Evolutionary conservation across 495 filamentous ascomycete genomes (phyloP), one percentile per base, ranked within the genome.

Genomic region (Neurospora sp.): DNA sequence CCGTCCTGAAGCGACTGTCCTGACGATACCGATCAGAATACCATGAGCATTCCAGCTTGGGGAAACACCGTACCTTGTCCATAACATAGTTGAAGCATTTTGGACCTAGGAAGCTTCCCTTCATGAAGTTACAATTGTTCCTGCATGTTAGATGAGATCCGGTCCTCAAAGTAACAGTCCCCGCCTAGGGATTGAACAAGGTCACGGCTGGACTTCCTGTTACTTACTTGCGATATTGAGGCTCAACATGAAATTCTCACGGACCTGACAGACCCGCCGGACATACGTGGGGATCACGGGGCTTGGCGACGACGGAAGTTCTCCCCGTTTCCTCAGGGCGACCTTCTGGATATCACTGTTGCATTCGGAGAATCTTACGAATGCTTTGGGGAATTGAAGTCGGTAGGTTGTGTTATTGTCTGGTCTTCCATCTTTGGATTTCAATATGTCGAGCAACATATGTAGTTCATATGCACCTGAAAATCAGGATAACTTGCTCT

Each of bases 51-150:
- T 35, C 10, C 6, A 61, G 27, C 27, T 61, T 61, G 53, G 53
- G 53, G 53, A 35, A 53, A 61, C 53, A 35, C 53, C 53, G 53
- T 65, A 8, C 53, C 53, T 65, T 31, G 53, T 31, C 27, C 6
- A 65, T 65, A 65, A 7, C 22, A 7, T 8, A 35, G 27, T 16
- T 35, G 53, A 65, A 65, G 27, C 31, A 17, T 4, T 35, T 31
- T 65, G 53, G 27, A 17, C 31, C 14, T 65, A 17, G 27, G 6
- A 14, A 3, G 14, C 4, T 12, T 35, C 12, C 53, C 53, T 76
- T 74, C 75, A 73, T 76, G 7, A 61, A 65, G 7, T 16, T 65
- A 14, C 70, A 75, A 75, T 70, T 31, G 73, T 75, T 72, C 73
- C 74, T 79, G 74, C 75, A 76, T 71, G 35, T 17, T 74, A 72